Evolutionary conservation across 2,329 filamentous ascomycete species (phyloP).

Genomic region (Stromatinia cepivora): DNA sequence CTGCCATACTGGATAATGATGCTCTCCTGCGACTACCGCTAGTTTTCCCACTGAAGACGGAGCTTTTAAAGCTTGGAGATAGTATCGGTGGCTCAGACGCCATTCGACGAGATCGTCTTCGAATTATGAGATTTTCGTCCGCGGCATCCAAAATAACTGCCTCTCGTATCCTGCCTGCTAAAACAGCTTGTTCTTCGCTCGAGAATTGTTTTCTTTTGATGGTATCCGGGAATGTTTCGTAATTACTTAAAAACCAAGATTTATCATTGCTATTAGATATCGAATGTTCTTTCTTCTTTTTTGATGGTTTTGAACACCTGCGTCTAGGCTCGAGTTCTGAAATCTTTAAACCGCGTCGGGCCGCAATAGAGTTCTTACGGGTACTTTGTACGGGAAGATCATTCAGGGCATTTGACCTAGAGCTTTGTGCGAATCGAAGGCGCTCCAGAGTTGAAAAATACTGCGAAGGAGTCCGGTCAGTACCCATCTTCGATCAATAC

Average conservation of each 20-base stretch:
- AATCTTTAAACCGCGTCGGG: conserved; percentile 36
- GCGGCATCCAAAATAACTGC: conserved; percentile 57
- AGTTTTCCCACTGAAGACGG: conserved; percentile 12
- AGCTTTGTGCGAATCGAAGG: conserved; percentile 61
- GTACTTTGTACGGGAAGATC: conserved; percentile 36
- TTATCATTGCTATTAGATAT: conserved; percentile 53
- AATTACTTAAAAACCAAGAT: conserved; percentile 59
- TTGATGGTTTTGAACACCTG: conserved; percentile 32
- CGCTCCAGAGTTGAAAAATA: conserved; percentile 75
- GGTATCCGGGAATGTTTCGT: conserved; percentile 64
- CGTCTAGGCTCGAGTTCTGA: conserved; percentile 35
- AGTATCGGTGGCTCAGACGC: conserved; percentile 10
- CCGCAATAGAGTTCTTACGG: conserved; percentile 35
- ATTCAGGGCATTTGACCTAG: conserved; percentile 41
- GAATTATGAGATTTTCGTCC: conserved; percentile 57
- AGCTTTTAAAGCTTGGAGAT: conserved; percentile 14
- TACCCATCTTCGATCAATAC: conserved; percentile 11
- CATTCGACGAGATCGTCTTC: conserved; percentile 44
- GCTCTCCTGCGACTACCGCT: conserved; percentile 22
- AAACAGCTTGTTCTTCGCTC: conserved; percentile 66
- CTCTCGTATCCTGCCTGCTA: conserved; percentile 54
- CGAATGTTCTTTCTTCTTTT: conserved; percentile 38
- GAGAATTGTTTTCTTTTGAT: conserved; percentile 70
- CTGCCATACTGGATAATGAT: conserved; percentile 33
- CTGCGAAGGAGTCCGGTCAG: conserved; percentile 44